Percentiles rank a stretch among this genome's conserved stretches.
These are phyloP conservation scores for Penicillium roqueforti DNA, from an alignment of 495 filamentous ascomycete species.

Conservation along the genomic window DNA sequence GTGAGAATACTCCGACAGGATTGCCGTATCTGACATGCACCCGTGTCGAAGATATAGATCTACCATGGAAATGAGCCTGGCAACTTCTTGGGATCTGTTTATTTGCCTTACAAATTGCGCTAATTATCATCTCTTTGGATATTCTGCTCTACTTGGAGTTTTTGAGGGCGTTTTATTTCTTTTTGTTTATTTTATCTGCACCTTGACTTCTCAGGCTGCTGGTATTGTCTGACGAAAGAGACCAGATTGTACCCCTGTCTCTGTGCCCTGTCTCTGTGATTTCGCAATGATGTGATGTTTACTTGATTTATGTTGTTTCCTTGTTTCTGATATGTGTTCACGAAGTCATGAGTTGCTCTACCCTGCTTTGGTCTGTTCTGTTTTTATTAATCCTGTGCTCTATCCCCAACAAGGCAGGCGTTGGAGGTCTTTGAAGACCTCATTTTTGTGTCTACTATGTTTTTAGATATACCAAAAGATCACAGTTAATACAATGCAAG, in stretches of 20 bases:
- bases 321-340: constrained; percentile 17
- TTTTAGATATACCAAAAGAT: constrained; percentile 1
- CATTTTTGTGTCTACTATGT: neutral
- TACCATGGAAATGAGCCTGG: constrained; percentile 60
- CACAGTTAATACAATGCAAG: neutral
- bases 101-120: neutral
- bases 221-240: constrained; percentile 7
- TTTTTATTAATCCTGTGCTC: neutral
- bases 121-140: neutral
- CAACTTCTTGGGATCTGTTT: neutral
- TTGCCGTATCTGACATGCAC: constrained; percentile 78
- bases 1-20: constrained; percentile 28
- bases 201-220: constrained; percentile 12
- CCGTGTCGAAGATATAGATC: constrained; percentile 68
- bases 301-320: constrained; percentile 13
- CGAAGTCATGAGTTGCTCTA: constrained; percentile 19
- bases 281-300: constrained; percentile 19
- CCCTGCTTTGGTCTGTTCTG: neutral
- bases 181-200: neutral
- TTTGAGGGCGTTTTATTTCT: neutral
- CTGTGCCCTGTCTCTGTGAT: neutral
- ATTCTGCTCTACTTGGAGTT: neutral
- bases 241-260: constrained; percentile 6
- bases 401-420: neutral
- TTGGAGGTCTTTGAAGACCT: neutral